A percentile compares a stretch with the other conserved stretches of the same genome.
Conservation (phyloP, 768 basidiomycete genomes). For the Mycena rebaudengoi region DNA sequence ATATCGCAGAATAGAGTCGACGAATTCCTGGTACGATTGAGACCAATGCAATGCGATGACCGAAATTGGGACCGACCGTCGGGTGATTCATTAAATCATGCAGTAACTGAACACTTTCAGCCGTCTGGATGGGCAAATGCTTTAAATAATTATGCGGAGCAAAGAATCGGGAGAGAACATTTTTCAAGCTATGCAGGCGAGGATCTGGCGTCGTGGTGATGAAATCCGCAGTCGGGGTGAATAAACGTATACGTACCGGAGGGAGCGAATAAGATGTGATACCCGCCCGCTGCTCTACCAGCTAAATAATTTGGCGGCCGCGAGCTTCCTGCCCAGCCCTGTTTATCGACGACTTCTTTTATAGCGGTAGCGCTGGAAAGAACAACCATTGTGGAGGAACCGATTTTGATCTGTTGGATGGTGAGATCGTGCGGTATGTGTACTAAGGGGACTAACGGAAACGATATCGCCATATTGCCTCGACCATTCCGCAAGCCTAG, state of each 20-base stretch:
- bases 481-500: slow-evolving; percentile 37
- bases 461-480: slow-evolving; percentile 31
- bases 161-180: neutral
- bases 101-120: neutral
- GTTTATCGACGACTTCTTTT: slow-evolving; percentile 35
- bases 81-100: neutral
- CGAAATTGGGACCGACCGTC: neutral
- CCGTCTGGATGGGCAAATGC: neutral
- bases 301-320: slow-evolving; percentile 29
- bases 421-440: neutral
- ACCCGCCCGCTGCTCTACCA: slow-evolving; percentile 6
- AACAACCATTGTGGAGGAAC: slow-evolving; percentile 27
- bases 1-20: neutral
- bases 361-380: slow-evolving; percentile 24
- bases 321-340: slow-evolving; percentile 25
- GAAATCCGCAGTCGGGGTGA: no score
- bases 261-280: slow-evolving; percentile 26
- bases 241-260: slow-evolving; percentile 3
- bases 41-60: neutral
- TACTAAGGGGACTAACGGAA: slow-evolving; percentile 15
- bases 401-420: slow-evolving; percentile 25
- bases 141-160: neutral
- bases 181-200: no score
- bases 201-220: no score
- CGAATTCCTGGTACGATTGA: neutral